These are phyloP conservation scores for Suillus lakei DNA, from an alignment of 768 basidiomycete species.

Conservation along the genomic window DNA sequence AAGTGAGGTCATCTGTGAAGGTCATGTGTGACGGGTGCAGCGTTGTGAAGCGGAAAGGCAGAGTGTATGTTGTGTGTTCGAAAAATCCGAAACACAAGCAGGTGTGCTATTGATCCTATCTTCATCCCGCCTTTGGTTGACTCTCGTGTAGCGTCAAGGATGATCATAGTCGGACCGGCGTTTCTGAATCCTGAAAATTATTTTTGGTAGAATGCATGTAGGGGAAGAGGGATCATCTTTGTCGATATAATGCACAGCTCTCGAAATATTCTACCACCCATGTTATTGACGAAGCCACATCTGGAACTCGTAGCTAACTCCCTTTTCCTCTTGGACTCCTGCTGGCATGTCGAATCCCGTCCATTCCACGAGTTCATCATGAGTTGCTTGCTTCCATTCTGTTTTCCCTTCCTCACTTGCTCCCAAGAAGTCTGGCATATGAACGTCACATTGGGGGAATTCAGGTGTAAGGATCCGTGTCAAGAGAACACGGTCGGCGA, in stretches of 20 bases:
- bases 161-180: constrained; percentile 31
- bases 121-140: constrained; percentile 16
- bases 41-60: constrained; percentile 86
- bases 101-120: constrained; percentile 49
- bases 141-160: constrained; percentile 62
- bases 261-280: constrained; percentile 6
- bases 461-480: constrained; percentile 80
- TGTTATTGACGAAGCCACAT: constrained; percentile 77
- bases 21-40: constrained; percentile 93
- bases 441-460: constrained; percentile 85
- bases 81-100: constrained; percentile 98
- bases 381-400: constrained; percentile 63
- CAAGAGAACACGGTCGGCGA: constrained; percentile 82
- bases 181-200: neutral
- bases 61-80: constrained; percentile 89
- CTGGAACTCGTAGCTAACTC: constrained; percentile 87
- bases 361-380: constrained; percentile 75
- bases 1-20: constrained; percentile 95
- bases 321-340: constrained; percentile 83
- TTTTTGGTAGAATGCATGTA: constrained; percentile 4
- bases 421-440: constrained; percentile 76
- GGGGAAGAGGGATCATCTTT: constrained; percentile 2
- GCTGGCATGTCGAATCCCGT: constrained; percentile 72
- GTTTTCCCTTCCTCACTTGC: constrained; percentile 22
- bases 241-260: neutral